These are phyloP conservation scores for Colletotrichum musicola DNA, from an alignment of 2,329 filamentous ascomycete genomes.

Conservation along the genomic window DNA sequence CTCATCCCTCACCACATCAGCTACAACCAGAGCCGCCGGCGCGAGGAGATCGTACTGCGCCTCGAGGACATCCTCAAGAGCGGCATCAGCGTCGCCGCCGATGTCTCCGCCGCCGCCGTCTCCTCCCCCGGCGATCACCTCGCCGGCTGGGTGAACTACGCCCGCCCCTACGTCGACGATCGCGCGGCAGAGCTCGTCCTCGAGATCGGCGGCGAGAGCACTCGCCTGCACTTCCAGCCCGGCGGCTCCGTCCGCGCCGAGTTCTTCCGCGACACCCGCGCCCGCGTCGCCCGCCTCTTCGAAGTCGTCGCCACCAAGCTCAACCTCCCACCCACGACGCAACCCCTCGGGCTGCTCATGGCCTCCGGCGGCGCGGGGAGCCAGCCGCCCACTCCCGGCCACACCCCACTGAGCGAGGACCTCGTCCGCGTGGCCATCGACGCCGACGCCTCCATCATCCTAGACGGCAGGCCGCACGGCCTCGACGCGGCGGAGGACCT, in stretches of 20 bases:
- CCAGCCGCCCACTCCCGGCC: conserved; percentile 75
- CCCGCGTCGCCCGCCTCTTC: conserved; percentile 78
- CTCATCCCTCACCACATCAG: conserved; percentile 82
- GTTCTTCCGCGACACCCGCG: conserved; percentile 79
- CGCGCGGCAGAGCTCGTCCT: conserved; percentile 79
- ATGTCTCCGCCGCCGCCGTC: conserved; percentile 51
- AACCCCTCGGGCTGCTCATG: conserved; percentile 76
- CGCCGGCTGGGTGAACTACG: conserved; percentile 77
- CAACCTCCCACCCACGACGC: conserved; percentile 71
- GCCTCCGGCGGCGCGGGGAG: conserved; percentile 71
- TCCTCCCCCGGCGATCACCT: conserved; percentile 45
- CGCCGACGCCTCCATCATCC: conserved; percentile 66
- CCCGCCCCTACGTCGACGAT: conserved; percentile 87
- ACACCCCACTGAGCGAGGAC: conserved; percentile 78
- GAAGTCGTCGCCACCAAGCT: conserved; percentile 87
- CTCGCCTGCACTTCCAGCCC: conserved; percentile 63
- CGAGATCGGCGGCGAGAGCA: conserved; percentile 80
- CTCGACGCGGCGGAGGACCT: conserved; percentile 43
- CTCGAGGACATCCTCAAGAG: conserved; percentile 91
- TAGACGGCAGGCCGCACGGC: conserved; percentile 68
- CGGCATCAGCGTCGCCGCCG: conserved; percentile 76
- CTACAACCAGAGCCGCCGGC: conserved; percentile 77
- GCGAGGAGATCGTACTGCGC: conserved; percentile 81
- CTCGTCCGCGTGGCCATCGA: conserved; percentile 75
- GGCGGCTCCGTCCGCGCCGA: conserved; percentile 66